These are phyloP conservation scores for Rubroboletus pulcherrimus DNA, from an alignment of 768 basidiomycete genomes.

Conservation along the genomic window DNA sequence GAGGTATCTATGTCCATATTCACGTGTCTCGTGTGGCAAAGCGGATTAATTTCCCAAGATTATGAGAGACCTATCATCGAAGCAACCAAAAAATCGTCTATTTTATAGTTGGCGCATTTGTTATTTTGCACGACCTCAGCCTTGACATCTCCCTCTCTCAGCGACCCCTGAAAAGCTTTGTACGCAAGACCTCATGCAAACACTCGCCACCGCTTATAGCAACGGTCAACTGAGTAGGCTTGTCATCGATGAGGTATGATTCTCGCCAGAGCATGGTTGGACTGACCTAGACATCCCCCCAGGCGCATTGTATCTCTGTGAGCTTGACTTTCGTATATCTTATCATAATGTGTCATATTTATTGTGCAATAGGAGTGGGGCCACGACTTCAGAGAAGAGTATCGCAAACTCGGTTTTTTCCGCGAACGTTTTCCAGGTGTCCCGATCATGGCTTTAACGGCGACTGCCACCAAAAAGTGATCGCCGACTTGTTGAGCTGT, in stretches of 20 bases:
- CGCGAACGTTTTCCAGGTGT: conserved; percentile 61
- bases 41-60: conserved; percentile 43
- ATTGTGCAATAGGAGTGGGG: conserved; percentile 68
- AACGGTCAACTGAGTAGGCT: conserved; percentile 63
- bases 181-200: conserved; percentile 46
- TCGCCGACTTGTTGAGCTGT: neutral
- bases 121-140: neutral
- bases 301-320: conserved; percentile 86
- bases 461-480: conserved; percentile 72
- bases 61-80: conserved; percentile 54
- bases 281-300: neutral
- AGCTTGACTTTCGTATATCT: conserved; percentile 9
- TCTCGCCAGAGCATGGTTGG: neutral
- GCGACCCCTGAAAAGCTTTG: conserved; percentile 77
- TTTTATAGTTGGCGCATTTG: conserved; percentile 59
- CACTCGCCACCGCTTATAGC: conserved; percentile 50
- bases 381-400: conserved; percentile 74
- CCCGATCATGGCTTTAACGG: conserved; percentile 86
- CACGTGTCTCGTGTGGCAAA: neutral
- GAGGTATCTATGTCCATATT: conserved; percentile 40
- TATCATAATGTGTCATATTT: neutral
- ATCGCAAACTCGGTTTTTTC: conserved; percentile 68
- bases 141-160: conserved; percentile 23
- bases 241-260: conserved; percentile 73
- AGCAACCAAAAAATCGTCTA: conserved; percentile 54